These are phyloP conservation scores for Citrus cavaleriei DNA, from an alignment of 345 rosid species.

Conservation along the genomic window DNA sequence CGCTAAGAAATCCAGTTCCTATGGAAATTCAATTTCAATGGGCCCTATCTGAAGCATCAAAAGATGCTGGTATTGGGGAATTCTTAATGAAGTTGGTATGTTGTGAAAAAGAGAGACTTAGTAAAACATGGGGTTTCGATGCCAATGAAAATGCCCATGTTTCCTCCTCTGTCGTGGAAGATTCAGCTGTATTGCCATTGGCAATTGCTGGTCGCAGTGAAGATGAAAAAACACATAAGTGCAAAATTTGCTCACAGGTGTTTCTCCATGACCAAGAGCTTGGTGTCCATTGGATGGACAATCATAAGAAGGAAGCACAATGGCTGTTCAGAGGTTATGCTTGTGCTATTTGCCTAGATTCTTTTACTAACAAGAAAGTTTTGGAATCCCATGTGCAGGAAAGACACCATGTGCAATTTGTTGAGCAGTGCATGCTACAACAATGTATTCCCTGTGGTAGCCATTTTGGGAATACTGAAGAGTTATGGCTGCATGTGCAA, in stretches of 20 bases:
- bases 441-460: conserved; percentile 89
- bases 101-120: conserved; percentile 72
- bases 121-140: conserved; percentile 68
- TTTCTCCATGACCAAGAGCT: conserved; percentile 53
- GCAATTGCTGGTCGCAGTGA: conserved; percentile 31
- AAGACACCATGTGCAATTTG: conserved; percentile 88
- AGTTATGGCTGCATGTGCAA: conserved; percentile 73
- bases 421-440: conserved; percentile 95
- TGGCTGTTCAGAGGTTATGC: conserved; percentile 84
- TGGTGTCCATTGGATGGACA: conserved; percentile 64
- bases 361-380: conserved; percentile 68
- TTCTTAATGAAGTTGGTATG: conserved; percentile 68
- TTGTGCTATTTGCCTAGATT: conserved; percentile 95
- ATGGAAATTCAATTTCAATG: conserved; percentile 89
- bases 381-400: conserved; percentile 90
- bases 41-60: conserved; percentile 94
- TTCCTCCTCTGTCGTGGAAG: conserved; percentile 33
- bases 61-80: conserved; percentile 56
- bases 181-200: conserved; percentile 40
- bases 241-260: conserved; percentile 62
- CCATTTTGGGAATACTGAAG: conserved; percentile 85
- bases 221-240: conserved; percentile 42
- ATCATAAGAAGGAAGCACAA: conserved; percentile 73
- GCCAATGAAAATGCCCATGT: conserved; percentile 35
- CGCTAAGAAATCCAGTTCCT: conserved; percentile 89